Evolutionary conservation across 768 basidiomycete genomes (phyloP).

Genomic region (Pleurotus salmoneostramineus): DNA sequence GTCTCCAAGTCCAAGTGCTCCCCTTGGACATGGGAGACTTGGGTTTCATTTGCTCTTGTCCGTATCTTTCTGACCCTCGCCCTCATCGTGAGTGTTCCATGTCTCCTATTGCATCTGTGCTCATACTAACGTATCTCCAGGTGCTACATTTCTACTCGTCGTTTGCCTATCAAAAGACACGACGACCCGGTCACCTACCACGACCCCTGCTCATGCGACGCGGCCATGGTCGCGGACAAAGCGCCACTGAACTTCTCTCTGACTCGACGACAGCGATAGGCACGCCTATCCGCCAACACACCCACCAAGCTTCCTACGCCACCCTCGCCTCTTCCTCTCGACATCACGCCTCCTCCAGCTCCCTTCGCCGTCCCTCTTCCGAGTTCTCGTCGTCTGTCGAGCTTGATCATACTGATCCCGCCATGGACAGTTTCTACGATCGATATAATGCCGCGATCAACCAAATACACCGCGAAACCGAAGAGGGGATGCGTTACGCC

Average conservation of each 20-base stretch:
- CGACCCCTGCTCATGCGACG: background rate
- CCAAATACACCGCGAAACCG: slow-evolving; percentile 50
- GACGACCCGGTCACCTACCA: slow-evolving; percentile 1
- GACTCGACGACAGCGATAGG: background rate
- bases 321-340: slow-evolving; percentile 3
- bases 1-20: slow-evolving; percentile 23
- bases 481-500: slow-evolving; percentile 38
- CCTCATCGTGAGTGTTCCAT: slow-evolving; percentile 44
- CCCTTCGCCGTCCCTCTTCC: background rate
- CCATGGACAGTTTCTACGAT: slow-evolving; percentile 40
- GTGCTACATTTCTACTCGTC: slow-evolving; percentile 20
- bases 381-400: background rate
- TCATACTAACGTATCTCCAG: slow-evolving; percentile 2
- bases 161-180: slow-evolving; percentile 13
- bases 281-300: background rate
- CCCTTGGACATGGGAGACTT: slow-evolving; percentile 43
- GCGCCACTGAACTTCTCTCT: slow-evolving; percentile 1
- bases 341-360: background rate
- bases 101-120: background rate
- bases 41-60: slow-evolving; percentile 49
- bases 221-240: slow-evolving; percentile 1
- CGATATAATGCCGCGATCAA: slow-evolving; percentile 47
- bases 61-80: slow-evolving; percentile 51
- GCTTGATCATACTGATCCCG: slow-evolving; percentile 21
- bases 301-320: slow-evolving; percentile 1